These are phyloP conservation scores for Globisporangium solare DNA, from an alignment of 352 stramenopile genomes.

Conservation along the genomic window DNA sequence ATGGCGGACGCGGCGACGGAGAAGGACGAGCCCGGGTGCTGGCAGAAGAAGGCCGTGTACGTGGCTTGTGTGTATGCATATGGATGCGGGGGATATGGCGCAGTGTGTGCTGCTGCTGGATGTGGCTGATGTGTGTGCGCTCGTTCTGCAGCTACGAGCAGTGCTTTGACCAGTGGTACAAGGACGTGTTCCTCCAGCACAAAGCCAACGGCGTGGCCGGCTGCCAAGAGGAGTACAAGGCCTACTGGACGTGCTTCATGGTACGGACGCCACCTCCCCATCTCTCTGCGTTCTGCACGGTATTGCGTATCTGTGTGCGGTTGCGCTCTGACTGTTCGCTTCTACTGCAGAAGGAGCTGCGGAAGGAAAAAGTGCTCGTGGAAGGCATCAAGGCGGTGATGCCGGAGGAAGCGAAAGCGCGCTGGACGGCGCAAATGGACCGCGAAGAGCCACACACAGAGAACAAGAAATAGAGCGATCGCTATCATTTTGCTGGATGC, in stretches of 20 bases:
- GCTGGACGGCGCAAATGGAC: slow-evolving; percentile 24
- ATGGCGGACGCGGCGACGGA: slow-evolving; percentile 8
- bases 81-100: background rate
- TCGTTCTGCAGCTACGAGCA: slow-evolving; percentile 54
- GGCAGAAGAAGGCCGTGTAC: slow-evolving; percentile 65
- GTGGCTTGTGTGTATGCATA: background rate
- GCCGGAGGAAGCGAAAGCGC: slow-evolving; percentile 44
- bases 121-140: background rate
- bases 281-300: background rate
- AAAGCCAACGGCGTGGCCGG: slow-evolving; percentile 67
- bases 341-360: slow-evolving; percentile 46
- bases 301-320: background rate
- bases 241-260: slow-evolving; percentile 69
- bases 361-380: slow-evolving; percentile 53
- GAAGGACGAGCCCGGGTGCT: slow-evolving; percentile 48
- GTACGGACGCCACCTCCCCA: slow-evolving; percentile 24
- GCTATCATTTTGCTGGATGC: background rate
- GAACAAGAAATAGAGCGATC: slow-evolving; percentile 7
- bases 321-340: slow-evolving; percentile 4
- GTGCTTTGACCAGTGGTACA: slow-evolving; percentile 88
- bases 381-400: slow-evolving; percentile 69
- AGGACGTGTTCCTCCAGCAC: slow-evolving; percentile 77
- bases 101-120: background rate
- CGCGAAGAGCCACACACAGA: slow-evolving; percentile 2
- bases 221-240: slow-evolving; percentile 78